A percentile compares a stretch with the other conserved stretches of the same genome.
phyloP scores from a whole-genome alignment of 164 flowering plant species.

The Macadamia integrifolia region DNA sequence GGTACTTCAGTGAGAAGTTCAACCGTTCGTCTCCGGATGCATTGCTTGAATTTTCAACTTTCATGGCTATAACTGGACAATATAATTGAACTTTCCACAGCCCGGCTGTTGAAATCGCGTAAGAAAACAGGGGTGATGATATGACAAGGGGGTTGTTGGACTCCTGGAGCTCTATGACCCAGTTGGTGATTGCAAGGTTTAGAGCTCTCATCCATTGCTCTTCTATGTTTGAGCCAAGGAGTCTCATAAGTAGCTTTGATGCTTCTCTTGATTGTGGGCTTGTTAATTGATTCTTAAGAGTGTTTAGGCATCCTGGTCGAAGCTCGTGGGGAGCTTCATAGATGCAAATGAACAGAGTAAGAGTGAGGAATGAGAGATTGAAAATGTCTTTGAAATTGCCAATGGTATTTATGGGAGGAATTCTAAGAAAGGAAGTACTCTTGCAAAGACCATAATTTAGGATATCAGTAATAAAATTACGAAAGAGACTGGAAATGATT shows the following conservation, averaged over 20 bases:
- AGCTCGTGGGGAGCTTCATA: conserved; percentile 77
- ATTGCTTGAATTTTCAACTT: conserved; percentile 39
- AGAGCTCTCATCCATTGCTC: conserved; percentile 86
- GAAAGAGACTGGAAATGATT: conserved; percentile 27
- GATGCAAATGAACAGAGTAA: conserved; percentile 56
- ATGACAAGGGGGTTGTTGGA: conserved; percentile 22
- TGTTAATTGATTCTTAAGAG: conserved; percentile 40
- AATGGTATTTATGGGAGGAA: conserved; percentile 29
- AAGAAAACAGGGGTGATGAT: conserved; percentile 66
- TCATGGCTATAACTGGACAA: conserved; percentile 82
- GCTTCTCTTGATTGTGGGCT: conserved; percentile 37
- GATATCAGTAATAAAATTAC: conserved; percentile 44
- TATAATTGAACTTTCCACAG: conserved; percentile 87
- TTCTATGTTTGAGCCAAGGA: conserved; percentile 67
- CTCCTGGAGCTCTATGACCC: conserved; percentile 48
- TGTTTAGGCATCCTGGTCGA: conserved; percentile 40
- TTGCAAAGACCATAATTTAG: conserved; percentile 46
- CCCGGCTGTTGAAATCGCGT: conserved; percentile 53
- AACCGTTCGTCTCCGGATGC: conserved; percentile 41
- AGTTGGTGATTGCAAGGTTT: conserved; percentile 80
- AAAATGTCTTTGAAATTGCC: conserved; percentile 42
- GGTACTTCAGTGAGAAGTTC: conserved; percentile 59
- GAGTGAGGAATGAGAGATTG: conserved; percentile 54
- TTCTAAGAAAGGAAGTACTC: conserved; percentile 18
- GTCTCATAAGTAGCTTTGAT: conserved; percentile 56